Evolutionary conservation across 768 basidiomycete genomes (phyloP).

Genomic region (Phylloporus sp.): DNA sequence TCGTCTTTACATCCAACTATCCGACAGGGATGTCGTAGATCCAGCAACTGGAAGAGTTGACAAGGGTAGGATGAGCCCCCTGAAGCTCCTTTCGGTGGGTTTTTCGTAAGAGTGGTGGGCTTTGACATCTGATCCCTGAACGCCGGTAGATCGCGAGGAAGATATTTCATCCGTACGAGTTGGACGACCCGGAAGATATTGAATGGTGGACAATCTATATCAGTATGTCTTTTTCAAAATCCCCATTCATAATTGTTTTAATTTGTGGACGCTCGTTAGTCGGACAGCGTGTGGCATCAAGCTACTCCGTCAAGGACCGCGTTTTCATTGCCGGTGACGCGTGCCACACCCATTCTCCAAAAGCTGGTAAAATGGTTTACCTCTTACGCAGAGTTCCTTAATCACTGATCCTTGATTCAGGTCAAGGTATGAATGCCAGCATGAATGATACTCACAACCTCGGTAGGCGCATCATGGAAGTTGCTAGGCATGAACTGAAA

Average conservation of each 20-base stretch:
- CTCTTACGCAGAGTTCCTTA: not conserved
- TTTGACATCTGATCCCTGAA: not conserved
- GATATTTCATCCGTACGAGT: conserved; percentile 52
- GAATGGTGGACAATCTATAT: conserved; percentile 76
- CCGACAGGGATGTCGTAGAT: conserved; percentile 44
- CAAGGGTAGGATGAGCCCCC: conserved; percentile 46
- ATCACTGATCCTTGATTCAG: conserved; percentile 26
- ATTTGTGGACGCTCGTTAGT: conserved; percentile 35
- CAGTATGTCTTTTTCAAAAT: conserved; percentile 37
- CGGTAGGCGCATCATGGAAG: conserved; percentile 29
- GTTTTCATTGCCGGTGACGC: conserved; percentile 79
- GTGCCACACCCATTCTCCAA: conserved; percentile 66
- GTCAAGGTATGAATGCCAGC: conserved; percentile 76
- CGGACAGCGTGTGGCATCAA: conserved; percentile 69
- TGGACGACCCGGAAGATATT: conserved; percentile 45
- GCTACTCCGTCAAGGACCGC: conserved; percentile 55
- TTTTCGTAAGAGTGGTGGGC: not conserved
- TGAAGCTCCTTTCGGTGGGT: conserved; percentile 50
- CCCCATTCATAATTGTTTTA: not conserved
- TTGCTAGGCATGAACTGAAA: conserved; percentile 46
- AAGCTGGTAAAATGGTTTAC: conserved; percentile 43
- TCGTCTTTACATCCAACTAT: conserved; percentile 68
- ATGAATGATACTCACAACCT: conserved; percentile 77
- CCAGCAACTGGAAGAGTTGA: conserved; percentile 48
- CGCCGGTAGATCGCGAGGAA: conserved; percentile 47